Percentiles rank a stretch among this genome's conserved stretches.
phyloP scores from a whole-genome alignment of 108 stramenopile genomes.

The Hondaea fermentalgiana region DNA sequence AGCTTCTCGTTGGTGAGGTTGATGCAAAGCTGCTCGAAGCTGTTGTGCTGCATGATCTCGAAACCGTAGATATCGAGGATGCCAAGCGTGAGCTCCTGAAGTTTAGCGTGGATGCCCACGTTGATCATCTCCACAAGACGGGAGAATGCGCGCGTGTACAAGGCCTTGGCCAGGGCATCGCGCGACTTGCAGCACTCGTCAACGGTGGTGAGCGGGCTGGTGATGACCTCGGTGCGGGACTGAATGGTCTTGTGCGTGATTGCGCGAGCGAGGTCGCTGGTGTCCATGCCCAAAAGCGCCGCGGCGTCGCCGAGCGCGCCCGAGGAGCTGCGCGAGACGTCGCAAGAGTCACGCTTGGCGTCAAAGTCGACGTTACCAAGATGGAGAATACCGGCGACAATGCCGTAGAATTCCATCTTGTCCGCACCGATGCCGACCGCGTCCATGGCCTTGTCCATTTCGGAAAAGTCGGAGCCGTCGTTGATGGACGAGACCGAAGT shows the following conservation, averaged over 20 bases:
- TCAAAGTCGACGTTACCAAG: constrained; percentile 36
- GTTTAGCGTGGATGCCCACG: background rate
- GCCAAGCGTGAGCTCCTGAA: constrained; percentile 22
- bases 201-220: background rate
- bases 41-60: constrained; percentile 33
- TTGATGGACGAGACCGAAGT: background rate
- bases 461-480: background rate
- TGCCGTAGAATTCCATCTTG: background rate
- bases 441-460: background rate
- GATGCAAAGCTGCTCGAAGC: constrained; percentile 46
- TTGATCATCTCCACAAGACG: constrained; percentile 34
- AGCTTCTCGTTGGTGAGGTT: constrained; percentile 54
- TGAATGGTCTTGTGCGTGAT: constrained; percentile 28
- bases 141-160: constrained; percentile 29
- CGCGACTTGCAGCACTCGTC: background rate
- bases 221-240: constrained; percentile 12
- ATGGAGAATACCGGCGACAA: constrained; percentile 28
- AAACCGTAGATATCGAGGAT: constrained; percentile 46
- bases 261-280: background rate
- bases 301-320: background rate
- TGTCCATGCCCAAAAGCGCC: constrained; percentile 23
- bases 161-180: constrained; percentile 32
- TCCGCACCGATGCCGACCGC: background rate
- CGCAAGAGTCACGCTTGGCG: background rate
- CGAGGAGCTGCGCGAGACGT: background rate